Base-by-base conservation (phyloP, 176 grass and related monocot genomes). In the Avena atlantica region DNA sequence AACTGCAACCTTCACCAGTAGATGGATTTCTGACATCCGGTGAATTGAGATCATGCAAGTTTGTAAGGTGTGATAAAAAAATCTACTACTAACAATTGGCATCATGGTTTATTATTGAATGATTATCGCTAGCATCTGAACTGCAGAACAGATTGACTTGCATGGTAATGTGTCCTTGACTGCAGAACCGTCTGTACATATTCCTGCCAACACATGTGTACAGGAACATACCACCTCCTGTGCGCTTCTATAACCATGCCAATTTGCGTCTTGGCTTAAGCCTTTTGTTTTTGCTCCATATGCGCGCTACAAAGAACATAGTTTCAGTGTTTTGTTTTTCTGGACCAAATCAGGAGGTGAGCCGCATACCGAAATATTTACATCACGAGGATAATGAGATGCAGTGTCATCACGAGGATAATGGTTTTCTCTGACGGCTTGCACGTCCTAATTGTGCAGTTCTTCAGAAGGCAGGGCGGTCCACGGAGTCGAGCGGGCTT, bases 401-500 rank as follows among this genome's bases (percentile, higher is more conserved):
- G 3, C 51, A 45, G 51, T 4, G 52, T 59, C 42, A 9, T 53
- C n/a, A n/a, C n/a, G n/a, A n/a, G n/a, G n/a, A n/a, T n/a, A n/a
- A n/a, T n/a, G n/a, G n/a, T n/a, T n/a, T 75, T 84, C 11, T 27
- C 74, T 79, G 24, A 73, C 12, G 8, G 1, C 61, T 59, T 80
- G 15, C 72, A 27, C 21, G 20, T 75, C 58, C 69, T 83, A 62
- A 70, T 50, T 66, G 51, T 60, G 48, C 4, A 91, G 89, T 9
- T 88, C 15, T 70, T 91, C 50, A 85, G 53, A 88, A 84, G 60
- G 85, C 57, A 57, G 9, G 58, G 76, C 25, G 29, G 40, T 69
- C 42, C 76, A 21, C 17, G 8, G 81, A 60, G 8, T 27, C 76
- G 61, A 34, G 37, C 20, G 5, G 89, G 89, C 20, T 88, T 88